Evolutionary conservation across 495 filamentous ascomycete genomes (phyloP).

Genomic region (Annulohypoxylon moriforme): DNA sequence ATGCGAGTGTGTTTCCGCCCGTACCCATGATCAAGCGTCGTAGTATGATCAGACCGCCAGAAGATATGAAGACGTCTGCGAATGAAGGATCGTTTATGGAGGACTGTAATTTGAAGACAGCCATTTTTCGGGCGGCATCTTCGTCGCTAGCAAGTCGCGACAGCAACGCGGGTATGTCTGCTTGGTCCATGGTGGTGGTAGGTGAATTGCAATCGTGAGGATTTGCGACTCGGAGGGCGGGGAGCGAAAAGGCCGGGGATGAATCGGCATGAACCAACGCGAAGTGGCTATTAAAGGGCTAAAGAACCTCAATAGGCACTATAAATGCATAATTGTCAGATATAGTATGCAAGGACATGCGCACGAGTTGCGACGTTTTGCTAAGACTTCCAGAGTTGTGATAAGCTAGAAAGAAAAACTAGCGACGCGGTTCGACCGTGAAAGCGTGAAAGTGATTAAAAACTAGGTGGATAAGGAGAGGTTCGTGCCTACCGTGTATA

Average conservation of each 20-base stretch:
- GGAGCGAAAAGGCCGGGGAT: constrained; percentile 12
- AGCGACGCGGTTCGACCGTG: constrained; percentile 7
- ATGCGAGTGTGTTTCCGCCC: constrained; percentile 93
- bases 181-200: constrained; percentile 58
- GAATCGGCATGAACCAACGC: constrained; percentile 26
- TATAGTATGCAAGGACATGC: constrained; percentile 18
- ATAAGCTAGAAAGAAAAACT: not conserved
- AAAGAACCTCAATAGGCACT: constrained; percentile 24
- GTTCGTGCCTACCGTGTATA: constrained; percentile 5
- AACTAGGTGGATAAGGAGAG: constrained; percentile 22
- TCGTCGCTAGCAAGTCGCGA: constrained; percentile 67
- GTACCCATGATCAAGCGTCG: constrained; percentile 83
- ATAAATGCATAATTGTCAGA: constrained; percentile 38
- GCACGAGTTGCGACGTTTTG: not conserved
- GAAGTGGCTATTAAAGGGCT: constrained; percentile 34
- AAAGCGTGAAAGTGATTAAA: constrained; percentile 9
- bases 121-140: constrained; percentile 98
- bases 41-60: constrained; percentile 84
- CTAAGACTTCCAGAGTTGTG: not conserved
- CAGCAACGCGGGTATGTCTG: constrained; percentile 67
- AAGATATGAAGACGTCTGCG: constrained; percentile 92
- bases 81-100: constrained; percentile 96
- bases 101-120: constrained; percentile 95
- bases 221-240: constrained; percentile 28
- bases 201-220: constrained; percentile 18